Evolutionary conservation across 202 grass and related monocot species (phyloP).

Genomic region (Cymbopogon flexuosus): DNA sequence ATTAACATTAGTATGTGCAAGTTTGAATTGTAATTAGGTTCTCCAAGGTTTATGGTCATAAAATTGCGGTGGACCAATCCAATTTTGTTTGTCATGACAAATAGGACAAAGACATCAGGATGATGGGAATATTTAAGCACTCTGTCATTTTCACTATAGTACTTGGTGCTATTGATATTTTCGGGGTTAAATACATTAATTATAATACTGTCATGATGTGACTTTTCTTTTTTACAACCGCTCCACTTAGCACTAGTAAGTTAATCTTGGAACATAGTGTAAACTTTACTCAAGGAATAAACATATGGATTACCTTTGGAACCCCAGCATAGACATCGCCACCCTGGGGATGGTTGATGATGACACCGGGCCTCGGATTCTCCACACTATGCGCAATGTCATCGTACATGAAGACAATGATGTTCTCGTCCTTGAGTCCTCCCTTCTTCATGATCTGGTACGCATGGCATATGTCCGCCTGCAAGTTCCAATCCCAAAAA

Average conservation of each 20-base stretch:
- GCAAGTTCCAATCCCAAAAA: slow-evolving; percentile 19
- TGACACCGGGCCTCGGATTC: slow-evolving; percentile 67
- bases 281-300: slow-evolving; percentile 2
- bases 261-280: not conserved
- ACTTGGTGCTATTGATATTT: not conserved
- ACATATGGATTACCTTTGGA: slow-evolving; percentile 60
- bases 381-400: slow-evolving; percentile 74
- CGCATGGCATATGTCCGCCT: slow-evolving; percentile 94
- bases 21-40: not conserved
- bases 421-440: slow-evolving; percentile 85
- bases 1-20: not conserved
- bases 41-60: not conserved
- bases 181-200: not conserved
- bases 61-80: slow-evolving; percentile 4
- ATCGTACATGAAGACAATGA: slow-evolving; percentile 94
- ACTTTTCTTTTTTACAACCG: slow-evolving; percentile 11
- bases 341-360: slow-evolving; percentile 89
- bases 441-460: slow-evolving; percentile 98
- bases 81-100: slow-evolving; percentile 12
- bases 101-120: slow-evolving; percentile 4
- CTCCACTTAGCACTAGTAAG: not conserved
- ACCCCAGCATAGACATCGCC: slow-evolving; percentile 89
- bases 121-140: not conserved
- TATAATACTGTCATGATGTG: not conserved
- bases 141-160: slow-evolving; percentile 14